Percentiles rank a stretch among this genome's conserved stretches.
Conservation (phyloP, 768 basidiomycete genomes). For the Hysterangium stoloniferum region DNA sequence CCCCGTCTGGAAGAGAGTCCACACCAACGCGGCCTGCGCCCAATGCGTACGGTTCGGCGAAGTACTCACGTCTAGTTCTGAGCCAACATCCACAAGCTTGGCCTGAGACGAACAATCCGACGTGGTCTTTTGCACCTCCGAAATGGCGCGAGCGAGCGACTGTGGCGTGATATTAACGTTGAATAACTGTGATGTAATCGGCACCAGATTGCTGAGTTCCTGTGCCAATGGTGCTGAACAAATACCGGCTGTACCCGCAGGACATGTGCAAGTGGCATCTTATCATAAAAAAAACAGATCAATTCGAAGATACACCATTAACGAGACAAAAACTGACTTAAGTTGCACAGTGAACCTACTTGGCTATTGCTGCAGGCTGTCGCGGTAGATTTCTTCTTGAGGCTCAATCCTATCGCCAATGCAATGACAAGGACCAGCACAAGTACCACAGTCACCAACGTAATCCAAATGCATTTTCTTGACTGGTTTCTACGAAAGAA, state of each 20-base stretch:
- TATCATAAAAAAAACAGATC: slow-evolving; percentile 3
- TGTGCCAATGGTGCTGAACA: slow-evolving; percentile 38
- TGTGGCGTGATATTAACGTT: slow-evolving; percentile 35
- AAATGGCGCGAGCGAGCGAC: slow-evolving; percentile 42
- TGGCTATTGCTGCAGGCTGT: slow-evolving; percentile 33
- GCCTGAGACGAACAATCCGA: slow-evolving; percentile 48
- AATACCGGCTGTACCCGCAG: slow-evolving; percentile 31
- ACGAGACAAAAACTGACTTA: slow-evolving; percentile 38
- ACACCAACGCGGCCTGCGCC: slow-evolving; percentile 53
- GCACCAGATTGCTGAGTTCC: slow-evolving; percentile 41
- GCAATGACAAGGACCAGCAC: slow-evolving; percentile 30
- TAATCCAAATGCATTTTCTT: background rate
- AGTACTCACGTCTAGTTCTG: slow-evolving; percentile 29
- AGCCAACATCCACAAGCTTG: slow-evolving; percentile 45
- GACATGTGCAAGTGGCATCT: slow-evolving; percentile 61
- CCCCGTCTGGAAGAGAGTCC: slow-evolving; percentile 48
- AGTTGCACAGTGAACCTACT: slow-evolving; percentile 44
- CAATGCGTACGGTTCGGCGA: slow-evolving; percentile 47
- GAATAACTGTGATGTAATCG: slow-evolving; percentile 41
- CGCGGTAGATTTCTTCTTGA: slow-evolving; percentile 23
- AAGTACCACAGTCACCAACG: slow-evolving; percentile 14
- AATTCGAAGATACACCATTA: too few species aligned
- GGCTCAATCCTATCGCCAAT: slow-evolving; percentile 37
- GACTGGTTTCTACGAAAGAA: background rate
- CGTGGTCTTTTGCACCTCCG: slow-evolving; percentile 40